Evolutionary conservation across 139 green algal genomes (phyloP).

Genomic region (Chlamydomonas sp.): DNA sequence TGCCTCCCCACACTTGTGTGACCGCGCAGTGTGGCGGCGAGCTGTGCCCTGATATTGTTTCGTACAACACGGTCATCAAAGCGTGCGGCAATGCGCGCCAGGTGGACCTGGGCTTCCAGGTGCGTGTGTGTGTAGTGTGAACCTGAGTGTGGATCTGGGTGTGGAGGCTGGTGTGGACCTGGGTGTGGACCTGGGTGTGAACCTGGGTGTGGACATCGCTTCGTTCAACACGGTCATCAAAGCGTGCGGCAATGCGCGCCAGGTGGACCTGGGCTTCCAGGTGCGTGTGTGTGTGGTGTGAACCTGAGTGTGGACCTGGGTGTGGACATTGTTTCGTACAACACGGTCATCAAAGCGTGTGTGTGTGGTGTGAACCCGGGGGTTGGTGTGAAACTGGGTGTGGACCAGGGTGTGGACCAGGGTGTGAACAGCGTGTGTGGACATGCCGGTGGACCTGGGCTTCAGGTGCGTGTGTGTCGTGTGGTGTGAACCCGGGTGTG

Average conservation of each 20-base stretch:
- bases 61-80: slow-evolving; percentile 82
- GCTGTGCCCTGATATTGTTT: slow-evolving; percentile 68
- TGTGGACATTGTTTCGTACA: neutral
- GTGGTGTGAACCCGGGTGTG: neutral
- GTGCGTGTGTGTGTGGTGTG: slow-evolving; percentile 34
- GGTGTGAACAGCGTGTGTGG: too few species aligned
- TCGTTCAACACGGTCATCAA: slow-evolving; percentile 81
- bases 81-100: slow-evolving; percentile 65
- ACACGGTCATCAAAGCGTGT: neutral
- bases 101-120: slow-evolving; percentile 45
- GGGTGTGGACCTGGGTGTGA: too few species aligned
- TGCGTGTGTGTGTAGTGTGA: too few species aligned
- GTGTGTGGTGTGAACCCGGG: too few species aligned
- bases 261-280: slow-evolving; percentile 48
- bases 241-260: slow-evolving; percentile 59
- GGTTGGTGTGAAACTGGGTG: too few species aligned
- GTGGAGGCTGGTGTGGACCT: too few species aligned
- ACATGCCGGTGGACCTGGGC: slow-evolving; percentile 7
- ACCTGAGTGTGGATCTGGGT: too few species aligned
- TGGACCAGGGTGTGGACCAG: neutral
- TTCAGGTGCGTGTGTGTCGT: slow-evolving; percentile 15
- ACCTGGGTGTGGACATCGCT: slow-evolving; percentile 65
- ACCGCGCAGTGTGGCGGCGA: slow-evolving; percentile 54
- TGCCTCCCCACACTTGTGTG: too few species aligned
- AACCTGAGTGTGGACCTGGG: slow-evolving; percentile 2